Evolutionary conservation across 2,329 filamentous ascomycete genomes (phyloP), one percentile per base, ranked within the genome.

Genomic region (Monosporascus cannonballus): DNA sequence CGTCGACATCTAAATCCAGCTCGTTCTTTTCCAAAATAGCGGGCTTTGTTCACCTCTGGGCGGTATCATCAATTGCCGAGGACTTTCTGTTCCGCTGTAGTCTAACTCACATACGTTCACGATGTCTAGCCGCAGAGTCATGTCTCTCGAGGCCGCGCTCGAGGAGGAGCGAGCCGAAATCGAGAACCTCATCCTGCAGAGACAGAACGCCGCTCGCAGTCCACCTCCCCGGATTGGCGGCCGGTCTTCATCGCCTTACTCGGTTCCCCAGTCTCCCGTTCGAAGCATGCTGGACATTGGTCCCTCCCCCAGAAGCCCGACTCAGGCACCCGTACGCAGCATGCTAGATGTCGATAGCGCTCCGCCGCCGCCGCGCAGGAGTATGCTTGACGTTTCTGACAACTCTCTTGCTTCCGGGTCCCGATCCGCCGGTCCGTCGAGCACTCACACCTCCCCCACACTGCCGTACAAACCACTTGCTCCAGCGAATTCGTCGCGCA

Each of bases 281-380:
- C 79, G 86, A 60, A 89, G 83, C 68, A 83, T 88, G 79, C 74
- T 86, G 18, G 81, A 85, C 64, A 75, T 84, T 61, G 74, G 77
- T 64, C 74, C 79, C 48, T 62, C 59, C 44, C 54, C 66, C 51
- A 69, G 65, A 47, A 63, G 71, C 58, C 71, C 74, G 30, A 66
- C 73, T n/a, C 77, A 75, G 56, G 75, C 76, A 37, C 78, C 80
- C 6, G 75, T 85, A 49, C 78, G 84, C 58, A 88, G 83, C 69
- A 84, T 88, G 81, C 75, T 87, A 53, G 81, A 85, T 61, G 72
- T 84, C 57, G 75, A 76, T 59, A 71, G 71, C 51, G 73, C 70
- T 22, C 62, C 71, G 24, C 60, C 70, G 24, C 60, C 70, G 4
- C 71, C 69, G 44, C 63, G 75, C 36, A 71, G 77, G 61, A 82